Evolutionary conservation across 2,329 filamentous ascomycete genomes (phyloP).

Genomic region (Pseudogymnoascus sp.): DNA sequence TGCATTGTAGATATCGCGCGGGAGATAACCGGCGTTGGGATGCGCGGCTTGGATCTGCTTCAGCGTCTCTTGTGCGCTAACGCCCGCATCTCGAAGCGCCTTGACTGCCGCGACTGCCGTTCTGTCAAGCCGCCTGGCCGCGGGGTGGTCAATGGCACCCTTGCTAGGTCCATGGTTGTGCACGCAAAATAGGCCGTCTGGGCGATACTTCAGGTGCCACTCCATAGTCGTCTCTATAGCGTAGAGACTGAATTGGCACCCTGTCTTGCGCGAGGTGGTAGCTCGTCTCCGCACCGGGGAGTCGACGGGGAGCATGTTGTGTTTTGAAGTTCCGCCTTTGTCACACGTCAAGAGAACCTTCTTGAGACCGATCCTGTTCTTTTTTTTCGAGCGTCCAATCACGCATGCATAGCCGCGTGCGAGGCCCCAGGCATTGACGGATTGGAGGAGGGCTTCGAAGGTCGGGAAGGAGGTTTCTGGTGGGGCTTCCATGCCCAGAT

Average conservation of each 20-base stretch:
- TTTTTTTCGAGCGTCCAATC: constrained; percentile 57
- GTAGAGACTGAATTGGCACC: constrained; percentile 64
- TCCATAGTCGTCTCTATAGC: constrained; percentile 61
- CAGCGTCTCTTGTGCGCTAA: constrained; percentile 59
- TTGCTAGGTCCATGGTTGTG: constrained; percentile 63
- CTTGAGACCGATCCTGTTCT: constrained; percentile 59
- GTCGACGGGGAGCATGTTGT: constrained; percentile 34
- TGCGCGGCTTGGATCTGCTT: constrained; percentile 59
- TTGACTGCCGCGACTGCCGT: constrained; percentile 63
- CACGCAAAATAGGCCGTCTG: constrained; percentile 48
- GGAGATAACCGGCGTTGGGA: constrained; percentile 55
- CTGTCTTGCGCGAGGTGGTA: constrained; percentile 62
- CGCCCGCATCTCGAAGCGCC: constrained; percentile 56
- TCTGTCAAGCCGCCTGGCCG: constrained; percentile 58
- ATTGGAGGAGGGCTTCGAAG: constrained; percentile 57
- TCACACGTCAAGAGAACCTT: constrained; percentile 63
- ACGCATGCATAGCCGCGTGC: constrained; percentile 62
- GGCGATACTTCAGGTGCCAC: constrained; percentile 59
- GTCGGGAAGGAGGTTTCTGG: constrained; percentile 59
- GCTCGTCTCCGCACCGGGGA: constrained; percentile 51
- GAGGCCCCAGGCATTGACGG: constrained; percentile 57
- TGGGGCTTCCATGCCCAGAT: constrained; percentile 30
- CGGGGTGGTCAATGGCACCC: constrained; percentile 59
- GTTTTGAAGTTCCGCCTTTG: constrained; percentile 56
- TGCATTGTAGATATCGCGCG: constrained; percentile 61